These are phyloP conservation scores for Taphrina communis DNA, from an alignment of 1,139 yeast genomes.

Conservation along the genomic window DNA sequence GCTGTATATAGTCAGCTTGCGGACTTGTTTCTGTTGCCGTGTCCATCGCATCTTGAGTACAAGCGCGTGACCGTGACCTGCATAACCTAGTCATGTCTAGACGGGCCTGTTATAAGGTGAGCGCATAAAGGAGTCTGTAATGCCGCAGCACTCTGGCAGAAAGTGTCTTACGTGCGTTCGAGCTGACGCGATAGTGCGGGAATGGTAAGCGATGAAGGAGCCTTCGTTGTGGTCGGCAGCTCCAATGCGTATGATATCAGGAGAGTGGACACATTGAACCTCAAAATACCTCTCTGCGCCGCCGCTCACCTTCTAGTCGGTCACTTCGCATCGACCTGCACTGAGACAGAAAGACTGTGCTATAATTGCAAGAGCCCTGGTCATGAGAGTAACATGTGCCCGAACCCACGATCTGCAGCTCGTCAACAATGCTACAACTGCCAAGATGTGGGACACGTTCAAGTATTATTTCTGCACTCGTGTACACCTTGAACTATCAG, in stretches of 20 bases:
- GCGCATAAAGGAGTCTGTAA: neutral
- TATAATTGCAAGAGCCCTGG: constrained; percentile 81
- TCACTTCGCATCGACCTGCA: constrained; percentile 87
- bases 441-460: constrained; percentile 73
- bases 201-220: constrained; percentile 9
- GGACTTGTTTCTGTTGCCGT: no score
- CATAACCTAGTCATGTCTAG: constrained; percentile 7
- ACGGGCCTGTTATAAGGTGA: constrained; percentile 29
- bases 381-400: constrained; percentile 83
- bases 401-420: constrained; percentile 80
- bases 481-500: no score
- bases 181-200: constrained; percentile 19
- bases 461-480: constrained; percentile 46
- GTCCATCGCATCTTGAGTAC: no score
- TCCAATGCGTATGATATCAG: neutral
- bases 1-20: no score
- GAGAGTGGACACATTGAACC: neutral
- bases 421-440: constrained; percentile 83
- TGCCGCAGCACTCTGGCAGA: no score
- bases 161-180: neutral
- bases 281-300: neutral
- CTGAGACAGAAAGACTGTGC: constrained; percentile 81
- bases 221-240: neutral
- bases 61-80: no score
- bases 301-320: constrained; percentile 56